Conservation (phyloP, 441 rosid species). For the Arabidopsis lyrata region DNA sequence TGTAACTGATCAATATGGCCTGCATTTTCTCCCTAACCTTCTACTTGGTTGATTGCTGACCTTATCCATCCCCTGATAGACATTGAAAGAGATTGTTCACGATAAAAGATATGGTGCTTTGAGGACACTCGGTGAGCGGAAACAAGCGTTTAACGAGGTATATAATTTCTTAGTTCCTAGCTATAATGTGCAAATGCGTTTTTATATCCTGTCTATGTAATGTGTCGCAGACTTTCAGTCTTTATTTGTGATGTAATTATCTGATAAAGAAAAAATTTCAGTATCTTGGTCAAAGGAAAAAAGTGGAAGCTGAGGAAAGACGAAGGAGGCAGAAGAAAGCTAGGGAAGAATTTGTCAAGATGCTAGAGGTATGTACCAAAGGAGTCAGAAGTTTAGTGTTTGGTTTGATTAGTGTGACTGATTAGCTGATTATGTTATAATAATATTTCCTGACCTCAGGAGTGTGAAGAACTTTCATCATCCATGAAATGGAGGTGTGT, state of each 20-base stretch:
- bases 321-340: constrained; percentile 96
- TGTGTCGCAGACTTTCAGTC: neutral
- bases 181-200: constrained; percentile 18
- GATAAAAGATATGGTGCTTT: constrained; percentile 92
- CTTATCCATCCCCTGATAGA: constrained; percentile 51
- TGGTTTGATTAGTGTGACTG: constrained; percentile 20
- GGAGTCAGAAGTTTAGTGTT: constrained; percentile 20
- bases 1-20: constrained; percentile 17
- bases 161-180: constrained; percentile 33
- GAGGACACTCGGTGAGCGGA: constrained; percentile 94
- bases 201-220: neutral
- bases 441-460: constrained; percentile 60
- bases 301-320: constrained; percentile 95
- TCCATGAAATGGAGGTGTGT: constrained; percentile 97
- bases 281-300: constrained; percentile 98
- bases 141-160: constrained; percentile 99
- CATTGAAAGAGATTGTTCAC: constrained; percentile 87
- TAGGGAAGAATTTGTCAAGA: constrained; percentile 85
- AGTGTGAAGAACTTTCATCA: constrained; percentile 83
- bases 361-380: constrained; percentile 82
- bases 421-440: constrained; percentile 36
- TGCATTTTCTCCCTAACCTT: constrained; percentile 20
- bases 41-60: constrained; percentile 40
- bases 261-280: constrained; percentile 41
- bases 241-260: constrained; percentile 18